Base-by-base conservation (phyloP, 176 grass and related monocot species). In the Paspalum notatum region DNA sequence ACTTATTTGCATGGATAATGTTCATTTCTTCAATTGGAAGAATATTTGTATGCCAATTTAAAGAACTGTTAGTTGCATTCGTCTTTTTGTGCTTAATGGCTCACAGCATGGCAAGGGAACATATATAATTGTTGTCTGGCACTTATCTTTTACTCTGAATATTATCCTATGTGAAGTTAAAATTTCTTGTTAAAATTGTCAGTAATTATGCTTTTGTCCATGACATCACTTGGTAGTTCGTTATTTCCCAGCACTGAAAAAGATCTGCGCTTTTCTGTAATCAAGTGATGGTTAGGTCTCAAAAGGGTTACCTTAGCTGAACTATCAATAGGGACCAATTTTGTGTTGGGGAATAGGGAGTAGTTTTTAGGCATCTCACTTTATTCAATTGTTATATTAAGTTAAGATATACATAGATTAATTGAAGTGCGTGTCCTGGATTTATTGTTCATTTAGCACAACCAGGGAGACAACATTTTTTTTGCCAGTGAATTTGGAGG, bases 101-200 rank as follows among this genome's bases (percentile, higher is more conserved):
- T 32, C 32, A 32, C 32, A 32, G 32, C 32, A 32, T 32, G 1
- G 32, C 32, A 32, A 32, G 32, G 32, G 32, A 32, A 32, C 32
- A 32, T 32, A 32, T 32, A 32, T 32, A 32, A 32, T 32, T 32
- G 32, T 3, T 32, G 32, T 1, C 32, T 32, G 32, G 32, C 2
- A 32, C 3, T 32, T 32, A 32, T 32, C 32, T 32, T 32, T 32
- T 3, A 32, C 32, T 13, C 40, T 0, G 39, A 41, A 24, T 26
- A 49, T 11, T 26, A 5, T 49, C 44, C 22, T 70, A 47, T 68
- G 42, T 68, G 43, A 69, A 69, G 42, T 68, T 68, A 68, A 70
- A 47, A 13, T 11, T 70, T 48, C n/a, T 8, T 26, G 22, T 7
- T 58, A 58, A 59, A 44, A 22, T 16, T 75, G 2, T 47, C 16